These are phyloP conservation scores for Ustilaginoidea virens DNA, from an alignment of 2,329 filamentous ascomycete genomes.

Conservation along the genomic window DNA sequence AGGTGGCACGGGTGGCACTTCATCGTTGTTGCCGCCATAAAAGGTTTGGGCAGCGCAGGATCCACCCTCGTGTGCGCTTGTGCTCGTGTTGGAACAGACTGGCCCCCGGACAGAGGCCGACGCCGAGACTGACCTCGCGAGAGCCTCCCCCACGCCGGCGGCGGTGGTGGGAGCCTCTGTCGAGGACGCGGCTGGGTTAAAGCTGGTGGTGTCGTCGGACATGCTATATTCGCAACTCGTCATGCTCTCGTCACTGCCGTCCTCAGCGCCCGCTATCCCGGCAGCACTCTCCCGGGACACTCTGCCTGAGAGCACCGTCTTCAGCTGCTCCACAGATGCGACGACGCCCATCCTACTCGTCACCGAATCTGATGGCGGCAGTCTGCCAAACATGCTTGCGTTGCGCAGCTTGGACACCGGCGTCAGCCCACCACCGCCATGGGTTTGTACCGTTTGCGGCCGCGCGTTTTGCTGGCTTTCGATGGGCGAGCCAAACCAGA, in stretches of 20 bases:
- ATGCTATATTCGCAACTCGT: constrained; percentile 52
- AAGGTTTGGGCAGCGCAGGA: too few species aligned
- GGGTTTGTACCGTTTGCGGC: constrained; percentile 28
- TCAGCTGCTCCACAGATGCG: constrained; percentile 48
- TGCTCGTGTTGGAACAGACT: constrained; percentile 28
- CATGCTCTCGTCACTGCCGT: constrained; percentile 51
- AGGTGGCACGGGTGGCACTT: constrained; percentile 40
- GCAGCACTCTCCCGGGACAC: constrained; percentile 22
- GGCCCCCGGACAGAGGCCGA: constrained; percentile 22
- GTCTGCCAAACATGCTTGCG: constrained; percentile 35
- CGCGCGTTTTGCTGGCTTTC: constrained; percentile 35
- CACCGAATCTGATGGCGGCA: constrained; percentile 27
- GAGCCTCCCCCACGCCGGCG: constrained; percentile 11
- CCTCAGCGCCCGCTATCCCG: constrained; percentile 21
- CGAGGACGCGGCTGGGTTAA: constrained; percentile 25
- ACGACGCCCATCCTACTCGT: constrained; percentile 34
- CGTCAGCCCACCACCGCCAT: constrained; percentile 16
- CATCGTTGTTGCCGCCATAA: constrained; percentile 12
- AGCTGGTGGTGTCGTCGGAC: constrained; percentile 54
- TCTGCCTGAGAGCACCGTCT: constrained; percentile 42
- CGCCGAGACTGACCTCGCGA: constrained; percentile 18
- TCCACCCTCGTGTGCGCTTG: too few species aligned
- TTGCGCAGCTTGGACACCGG: constrained; percentile 32
- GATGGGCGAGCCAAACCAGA: constrained; percentile 27
- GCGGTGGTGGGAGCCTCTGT: constrained; percentile 9